Evolutionary conservation across 768 basidiomycete genomes (phyloP).

Genomic region (Artomyces pyxidatus): DNA sequence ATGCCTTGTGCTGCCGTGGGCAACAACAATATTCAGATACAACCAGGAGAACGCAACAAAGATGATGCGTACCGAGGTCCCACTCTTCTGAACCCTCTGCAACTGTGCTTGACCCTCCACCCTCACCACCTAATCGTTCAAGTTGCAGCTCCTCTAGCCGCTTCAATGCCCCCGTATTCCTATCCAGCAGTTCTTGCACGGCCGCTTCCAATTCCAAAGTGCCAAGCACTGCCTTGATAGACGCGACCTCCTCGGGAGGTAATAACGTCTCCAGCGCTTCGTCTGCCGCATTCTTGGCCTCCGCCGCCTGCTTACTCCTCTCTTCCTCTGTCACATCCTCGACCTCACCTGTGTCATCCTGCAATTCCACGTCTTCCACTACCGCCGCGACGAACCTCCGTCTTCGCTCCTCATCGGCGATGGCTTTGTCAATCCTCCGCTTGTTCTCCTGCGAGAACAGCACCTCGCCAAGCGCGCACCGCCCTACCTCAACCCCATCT

Average conservation of each 20-base stretch:
- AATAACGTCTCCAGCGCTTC: constrained; percentile 45
- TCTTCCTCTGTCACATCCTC: constrained; percentile 10
- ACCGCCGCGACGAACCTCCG: not conserved
- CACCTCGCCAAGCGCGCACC: constrained; percentile 50
- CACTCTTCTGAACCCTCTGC: constrained; percentile 74
- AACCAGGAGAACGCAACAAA: too few species aligned
- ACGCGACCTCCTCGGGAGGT: constrained; percentile 43
- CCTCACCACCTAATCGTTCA: constrained; percentile 40
- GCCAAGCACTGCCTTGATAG: constrained; percentile 53
- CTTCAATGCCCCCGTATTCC: constrained; percentile 55
- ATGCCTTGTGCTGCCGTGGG: constrained; percentile 73
- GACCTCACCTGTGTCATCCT: constrained; percentile 1
- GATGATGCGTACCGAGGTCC: constrained; percentile 56
- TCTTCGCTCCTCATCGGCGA: constrained; percentile 15
- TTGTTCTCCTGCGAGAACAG: constrained; percentile 44
- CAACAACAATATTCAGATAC: too few species aligned
- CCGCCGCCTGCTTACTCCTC: constrained; percentile 10
- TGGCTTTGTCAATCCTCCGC: constrained; percentile 23
- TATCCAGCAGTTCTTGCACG: constrained; percentile 58
- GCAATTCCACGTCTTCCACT: not conserved
- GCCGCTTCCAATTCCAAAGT: constrained; percentile 60
- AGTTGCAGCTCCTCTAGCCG: constrained; percentile 61
- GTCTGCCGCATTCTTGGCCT: constrained; percentile 26
- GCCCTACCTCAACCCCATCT: constrained; percentile 64
- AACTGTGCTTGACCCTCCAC: constrained; percentile 35